These are phyloP conservation scores for Sporothrix luriei DNA, from an alignment of 2,329 filamentous ascomycete species.

Conservation along the genomic window DNA sequence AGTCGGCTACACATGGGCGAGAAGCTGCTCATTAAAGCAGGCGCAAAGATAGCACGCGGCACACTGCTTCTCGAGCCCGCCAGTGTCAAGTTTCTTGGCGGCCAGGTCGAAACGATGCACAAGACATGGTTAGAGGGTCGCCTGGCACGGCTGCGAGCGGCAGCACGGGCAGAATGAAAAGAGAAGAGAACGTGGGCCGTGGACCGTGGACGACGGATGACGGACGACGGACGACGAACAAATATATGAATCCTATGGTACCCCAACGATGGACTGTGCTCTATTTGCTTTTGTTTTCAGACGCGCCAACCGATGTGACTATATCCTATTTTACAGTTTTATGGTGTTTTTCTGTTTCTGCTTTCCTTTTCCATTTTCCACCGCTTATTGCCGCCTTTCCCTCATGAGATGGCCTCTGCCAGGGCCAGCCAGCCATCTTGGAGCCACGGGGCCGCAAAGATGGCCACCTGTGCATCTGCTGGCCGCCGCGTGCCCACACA, in stretches of 20 bases:
- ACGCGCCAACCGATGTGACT: not conserved
- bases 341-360: not conserved
- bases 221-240: not conserved
- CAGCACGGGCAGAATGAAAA: constrained; percentile 39
- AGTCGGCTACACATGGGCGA: constrained; percentile 71
- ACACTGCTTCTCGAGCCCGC: constrained; percentile 74
- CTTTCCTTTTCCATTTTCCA: not conserved
- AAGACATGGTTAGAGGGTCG: constrained; percentile 73
- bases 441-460: constrained; percentile 82
- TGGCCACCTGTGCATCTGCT: constrained; percentile 73
- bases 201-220: too few species aligned
- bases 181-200: not conserved
- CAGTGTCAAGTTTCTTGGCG: constrained; percentile 74
- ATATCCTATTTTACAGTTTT: not conserved
- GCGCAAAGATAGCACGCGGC: constrained; percentile 70
- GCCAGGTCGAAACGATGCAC: constrained; percentile 81
- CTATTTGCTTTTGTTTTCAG: not conserved
- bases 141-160: constrained; percentile 68
- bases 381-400: not conserved
- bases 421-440: constrained; percentile 65
- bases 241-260: constrained; percentile 18
- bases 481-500: constrained; percentile 72
- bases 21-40: constrained; percentile 73
- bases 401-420: constrained; percentile 43
- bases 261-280: not conserved